Percentiles rank a stretch among this genome's conserved stretches.
phyloP scores from a whole-genome alignment of 192 early-diverging fungal genomes.

The Mortierella antarctica region DNA sequence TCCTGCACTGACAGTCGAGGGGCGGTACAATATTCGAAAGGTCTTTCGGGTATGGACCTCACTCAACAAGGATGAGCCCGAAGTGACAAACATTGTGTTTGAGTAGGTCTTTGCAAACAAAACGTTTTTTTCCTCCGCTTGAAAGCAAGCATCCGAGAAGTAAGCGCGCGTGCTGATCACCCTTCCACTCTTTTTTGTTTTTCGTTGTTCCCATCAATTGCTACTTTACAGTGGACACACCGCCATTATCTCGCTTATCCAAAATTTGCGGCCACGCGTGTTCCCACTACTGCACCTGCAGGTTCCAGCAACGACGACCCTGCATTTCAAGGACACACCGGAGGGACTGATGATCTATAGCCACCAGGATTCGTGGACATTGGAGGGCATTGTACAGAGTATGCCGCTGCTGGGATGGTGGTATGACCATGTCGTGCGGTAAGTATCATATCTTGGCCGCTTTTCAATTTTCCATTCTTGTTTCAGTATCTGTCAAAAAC shows the following conservation, averaged over 20 bases:
- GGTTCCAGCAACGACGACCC: constrained; percentile 62
- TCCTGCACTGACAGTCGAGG: constrained; percentile 61
- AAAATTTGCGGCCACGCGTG: constrained; percentile 61
- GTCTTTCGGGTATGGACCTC: constrained; percentile 56
- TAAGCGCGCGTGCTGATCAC: not conserved
- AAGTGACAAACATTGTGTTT: constrained; percentile 49
- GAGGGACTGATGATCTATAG: constrained; percentile 61
- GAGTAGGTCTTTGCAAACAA: constrained; percentile 28
- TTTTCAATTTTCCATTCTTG: not conserved
- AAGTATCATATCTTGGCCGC: not conserved
- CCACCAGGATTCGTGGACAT: constrained; percentile 69
- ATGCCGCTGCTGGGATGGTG: constrained; percentile 66
- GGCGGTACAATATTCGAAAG: constrained; percentile 61
- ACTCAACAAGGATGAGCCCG: constrained; percentile 46
- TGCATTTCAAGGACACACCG: constrained; percentile 61
- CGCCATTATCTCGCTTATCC: constrained; percentile 61
- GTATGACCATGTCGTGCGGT: constrained; percentile 65
- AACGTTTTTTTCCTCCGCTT: too few relatives aligned
- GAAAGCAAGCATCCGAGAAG: too few relatives aligned
- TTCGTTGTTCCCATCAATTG: not conserved
- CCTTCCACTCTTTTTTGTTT: constrained; percentile 5
- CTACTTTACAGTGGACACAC: constrained; percentile 51
- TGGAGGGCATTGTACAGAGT: constrained; percentile 67
- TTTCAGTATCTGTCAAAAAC: not conserved
- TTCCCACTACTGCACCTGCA: constrained; percentile 60